Base-by-base conservation (phyloP, 2,329 filamentous ascomycete genomes). In the Apiospora phragmitis region DNA sequence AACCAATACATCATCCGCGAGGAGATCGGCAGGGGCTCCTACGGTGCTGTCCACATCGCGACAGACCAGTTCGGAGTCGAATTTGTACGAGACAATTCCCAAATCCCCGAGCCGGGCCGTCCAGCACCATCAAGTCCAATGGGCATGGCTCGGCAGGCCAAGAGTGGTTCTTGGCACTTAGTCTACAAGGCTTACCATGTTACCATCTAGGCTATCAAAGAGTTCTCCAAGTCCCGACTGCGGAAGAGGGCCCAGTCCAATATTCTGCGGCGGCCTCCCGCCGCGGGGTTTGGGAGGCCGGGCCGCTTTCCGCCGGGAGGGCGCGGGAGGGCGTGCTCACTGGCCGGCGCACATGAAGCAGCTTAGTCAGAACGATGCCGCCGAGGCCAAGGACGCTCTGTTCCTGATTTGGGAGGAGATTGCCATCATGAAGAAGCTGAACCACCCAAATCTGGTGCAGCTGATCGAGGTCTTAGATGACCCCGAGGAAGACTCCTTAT, bases 401-500 rank as follows among this genome's bases (percentile, higher is more conserved):
- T 93, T 93, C 77, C 85, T 98, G 71, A 98, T 99, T 80, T 93
- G 94, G 72, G 93, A 97, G 80, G 96, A 99, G 81, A 96, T 98
- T 77, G 96, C 96, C 71, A 97, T 98, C 79, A 98, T 99, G 95
- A 99, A 98, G 86, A 98, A 98, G 83, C 87, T 98, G 65, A 91
- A 98, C 78, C 96, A 99, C 78, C 92, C 91, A 38, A 99, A 98
- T 78, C 85, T 99, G n/a, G 95, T 98, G 18, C 91, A 93, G 65
- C 84, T 99, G 68, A 94, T 97, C 74, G 96, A 99, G 82, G 96
- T 99, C 3, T 85, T 99, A 68, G 96, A 98, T 79, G 96, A 98
- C 78, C 95, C 96, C 0, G 92, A 95, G 66, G 94, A 98, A 79
- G 96, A 99, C 81, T 97, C 95, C 3, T 84, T 99, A 16, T 99